These are phyloP conservation scores for Passiflora organensis DNA, from an alignment of 345 rosid genomes.

Conservation along the genomic window DNA sequence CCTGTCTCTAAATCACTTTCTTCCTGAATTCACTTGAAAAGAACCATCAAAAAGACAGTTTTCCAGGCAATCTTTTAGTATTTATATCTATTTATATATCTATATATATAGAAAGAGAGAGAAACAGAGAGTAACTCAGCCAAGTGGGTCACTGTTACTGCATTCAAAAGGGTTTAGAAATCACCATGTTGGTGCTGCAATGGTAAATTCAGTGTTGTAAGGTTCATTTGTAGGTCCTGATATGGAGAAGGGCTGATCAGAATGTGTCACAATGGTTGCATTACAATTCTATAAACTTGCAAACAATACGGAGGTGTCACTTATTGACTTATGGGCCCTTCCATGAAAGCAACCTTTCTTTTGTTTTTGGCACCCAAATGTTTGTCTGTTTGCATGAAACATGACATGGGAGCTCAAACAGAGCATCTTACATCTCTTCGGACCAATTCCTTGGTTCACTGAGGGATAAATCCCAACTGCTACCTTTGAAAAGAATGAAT, in stretches of 20 bases:
- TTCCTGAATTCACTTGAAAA: neutral
- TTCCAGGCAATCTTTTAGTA: neutral
- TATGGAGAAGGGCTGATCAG: too few species aligned
- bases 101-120: too few species aligned
- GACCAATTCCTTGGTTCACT: constrained; percentile 12
- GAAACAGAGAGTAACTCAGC: too few species aligned
- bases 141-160: too few species aligned
- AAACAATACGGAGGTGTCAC: constrained; percentile 12
- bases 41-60: constrained; percentile 6
- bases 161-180: too few species aligned
- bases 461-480: constrained; percentile 40
- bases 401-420: neutral
- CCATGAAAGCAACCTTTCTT: constrained; percentile 7
- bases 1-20: constrained; percentile 7
- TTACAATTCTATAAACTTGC: constrained; percentile 11
- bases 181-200: too few species aligned
- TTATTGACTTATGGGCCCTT: too few species aligned
- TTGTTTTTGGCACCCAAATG: constrained; percentile 13
- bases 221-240: too few species aligned
- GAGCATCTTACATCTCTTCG: neutral
- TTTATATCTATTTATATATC: too few species aligned
- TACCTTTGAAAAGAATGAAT: constrained; percentile 34
- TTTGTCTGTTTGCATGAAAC: constrained; percentile 25
- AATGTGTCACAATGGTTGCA: too few species aligned
- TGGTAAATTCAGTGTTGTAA: too few species aligned